These are phyloP conservation scores for Exophiala xenobiotica DNA, from an alignment of 2,329 filamentous ascomycete genomes.

Conservation along the genomic window DNA sequence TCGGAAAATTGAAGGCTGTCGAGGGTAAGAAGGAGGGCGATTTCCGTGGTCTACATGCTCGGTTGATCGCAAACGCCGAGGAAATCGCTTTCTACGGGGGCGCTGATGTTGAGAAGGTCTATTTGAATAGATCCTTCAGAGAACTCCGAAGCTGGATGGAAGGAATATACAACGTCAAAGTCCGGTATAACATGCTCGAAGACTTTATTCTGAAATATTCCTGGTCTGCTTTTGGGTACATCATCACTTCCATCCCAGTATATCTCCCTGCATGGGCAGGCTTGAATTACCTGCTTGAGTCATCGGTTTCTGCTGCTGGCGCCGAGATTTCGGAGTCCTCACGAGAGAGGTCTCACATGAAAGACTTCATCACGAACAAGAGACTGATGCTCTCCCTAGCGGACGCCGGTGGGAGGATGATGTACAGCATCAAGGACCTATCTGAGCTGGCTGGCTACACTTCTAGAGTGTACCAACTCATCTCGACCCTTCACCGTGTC, in stretches of 20 bases:
- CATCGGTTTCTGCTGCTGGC: constrained; percentile 21
- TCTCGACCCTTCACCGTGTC: constrained; percentile 89
- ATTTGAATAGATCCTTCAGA: constrained; percentile 87
- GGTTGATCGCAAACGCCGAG: constrained; percentile 93
- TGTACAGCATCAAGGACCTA: constrained; percentile 99
- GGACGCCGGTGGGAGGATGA: constrained; percentile 95
- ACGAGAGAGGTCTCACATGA: constrained; percentile 84
- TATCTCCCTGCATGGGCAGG: constrained; percentile 95
- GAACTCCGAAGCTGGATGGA: constrained; percentile 97
- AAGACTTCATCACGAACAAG: constrained; percentile 99
- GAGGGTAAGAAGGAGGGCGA: constrained; percentile 95
- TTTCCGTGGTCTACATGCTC: constrained; percentile 85
- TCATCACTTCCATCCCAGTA: constrained; percentile 86
- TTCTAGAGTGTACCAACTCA: constrained; percentile 90
- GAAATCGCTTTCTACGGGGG: constrained; percentile 98
- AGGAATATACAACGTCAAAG: constrained; percentile 94
- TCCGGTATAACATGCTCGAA: constrained; percentile 97
- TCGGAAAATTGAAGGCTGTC: constrained; percentile 93
- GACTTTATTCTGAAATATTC: constrained; percentile 98
- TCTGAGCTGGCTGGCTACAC: constrained; percentile 95
- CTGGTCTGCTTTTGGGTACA: constrained; percentile 96
- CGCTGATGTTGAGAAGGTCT: constrained; percentile 89
- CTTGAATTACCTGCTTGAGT: constrained; percentile 68
- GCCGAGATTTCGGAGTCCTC: constrained; percentile 44
- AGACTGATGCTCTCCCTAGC: constrained; percentile 95